Evolutionary conservation across 1,139 yeast genomes (phyloP), one percentile per base, ranked within the genome.

Genomic region (Geotrichum aggregatum): DNA sequence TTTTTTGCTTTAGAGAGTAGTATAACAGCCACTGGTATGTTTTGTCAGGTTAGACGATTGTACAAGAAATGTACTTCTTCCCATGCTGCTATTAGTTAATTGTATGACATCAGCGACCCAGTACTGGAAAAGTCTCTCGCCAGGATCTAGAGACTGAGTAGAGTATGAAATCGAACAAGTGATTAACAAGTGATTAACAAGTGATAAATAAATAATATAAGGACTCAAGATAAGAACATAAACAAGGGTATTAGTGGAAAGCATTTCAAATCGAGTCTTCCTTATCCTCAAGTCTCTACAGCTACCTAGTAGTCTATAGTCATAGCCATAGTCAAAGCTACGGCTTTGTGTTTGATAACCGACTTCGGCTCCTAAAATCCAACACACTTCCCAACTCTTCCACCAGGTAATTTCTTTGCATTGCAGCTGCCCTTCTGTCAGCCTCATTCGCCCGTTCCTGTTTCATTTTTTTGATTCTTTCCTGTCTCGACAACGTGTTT

Each of bases 331-430:
- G 16, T 11, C 11, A 11, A 11, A 5, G n/a, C 35, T 13, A 11
- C 35, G 5, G 16, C 11, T n/a, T 11, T 5, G 5, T n/a, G 11
- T 33, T 5, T 6, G n/a, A 13, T 6, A 33, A n/a, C 35, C 11
- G 5, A 14, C 35, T 14, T 13, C 42, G 11, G 14, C 30, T 11
- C 14, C 42, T 19, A 16, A 21, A 47, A 42, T 55, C 58, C 22
- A 63, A 53, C 8, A 63, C 67, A 19, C 55, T 56, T 30, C 61
- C 64, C 31, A 63, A 58, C 54, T 63, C 67, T 28, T 52, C 49
- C 31, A 63, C 61, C 48, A 63, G 61, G 48, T 58, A 59, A 18
- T 19, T 22, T 52, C 50, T n/a, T 57, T 59, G 36, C 30, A 39
- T 56, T 58, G 22, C 54, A 59, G 3, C 55, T 47, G 3, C 51